A percentile compares a stretch with the other conserved stretches of the same genome.
phyloP scores from a whole-genome alignment of 106 monocot genomes.

The Platanthera guangdongensis region DNA sequence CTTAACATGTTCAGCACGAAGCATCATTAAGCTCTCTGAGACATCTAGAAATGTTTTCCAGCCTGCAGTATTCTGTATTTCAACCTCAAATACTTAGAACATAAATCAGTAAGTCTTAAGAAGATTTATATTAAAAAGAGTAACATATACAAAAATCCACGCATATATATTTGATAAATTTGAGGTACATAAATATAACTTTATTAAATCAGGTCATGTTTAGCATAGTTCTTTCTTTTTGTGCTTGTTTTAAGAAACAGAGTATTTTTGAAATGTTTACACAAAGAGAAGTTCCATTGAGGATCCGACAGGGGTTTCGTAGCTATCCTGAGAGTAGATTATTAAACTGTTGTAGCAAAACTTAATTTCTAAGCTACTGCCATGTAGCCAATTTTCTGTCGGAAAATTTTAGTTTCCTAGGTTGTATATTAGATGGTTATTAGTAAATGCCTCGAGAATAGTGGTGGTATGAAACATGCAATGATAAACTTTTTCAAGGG shows the following conservation, averaged over 20 bases:
- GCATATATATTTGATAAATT: neutral
- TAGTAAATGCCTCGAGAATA: too few species aligned
- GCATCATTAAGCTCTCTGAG: slow-evolving; percentile 29
- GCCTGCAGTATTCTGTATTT: slow-evolving; percentile 58
- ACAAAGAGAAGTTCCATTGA: neutral
- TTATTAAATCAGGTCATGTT: neutral
- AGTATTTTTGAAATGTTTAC: neutral
- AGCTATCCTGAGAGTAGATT: too few species aligned
- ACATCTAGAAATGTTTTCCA: slow-evolving; percentile 46
- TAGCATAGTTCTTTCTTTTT: neutral
- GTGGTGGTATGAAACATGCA: too few species aligned
- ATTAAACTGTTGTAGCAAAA: too few species aligned
- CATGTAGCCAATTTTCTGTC: too few species aligned
- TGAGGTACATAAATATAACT: neutral
- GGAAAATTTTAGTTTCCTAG: too few species aligned
- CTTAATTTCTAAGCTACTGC: too few species aligned
- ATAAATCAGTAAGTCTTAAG: slow-evolving; percentile 2
- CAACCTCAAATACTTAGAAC: slow-evolving; percentile 26
- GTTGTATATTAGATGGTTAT: too few species aligned
- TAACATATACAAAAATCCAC: neutral
- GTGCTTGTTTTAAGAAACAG: neutral
- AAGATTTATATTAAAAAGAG: neutral
- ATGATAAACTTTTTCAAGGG: too few species aligned
- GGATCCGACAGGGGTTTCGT: too few species aligned
- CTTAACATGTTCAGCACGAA: slow-evolving; percentile 40